A percentile compares a stretch with the other conserved stretches of the same genome.
These are phyloP conservation scores for Juncus effusus DNA, from an alignment of 176 grass and related monocot genomes.

Conservation along the genomic window DNA sequence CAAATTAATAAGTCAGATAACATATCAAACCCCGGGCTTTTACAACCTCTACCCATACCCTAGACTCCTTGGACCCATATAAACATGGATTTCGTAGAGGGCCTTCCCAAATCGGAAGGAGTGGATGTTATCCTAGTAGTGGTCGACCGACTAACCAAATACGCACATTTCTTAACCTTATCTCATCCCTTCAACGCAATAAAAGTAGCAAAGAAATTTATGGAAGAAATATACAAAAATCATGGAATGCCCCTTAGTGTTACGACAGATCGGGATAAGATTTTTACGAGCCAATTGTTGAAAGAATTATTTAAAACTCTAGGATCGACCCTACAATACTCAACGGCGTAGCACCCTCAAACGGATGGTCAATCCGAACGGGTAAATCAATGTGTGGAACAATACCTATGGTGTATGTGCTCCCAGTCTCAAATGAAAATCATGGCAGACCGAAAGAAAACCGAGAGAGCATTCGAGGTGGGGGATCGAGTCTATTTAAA, in stretches of 20 bases:
- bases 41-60: too few relatives aligned
- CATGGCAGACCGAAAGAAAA: neutral
- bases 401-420: neutral
- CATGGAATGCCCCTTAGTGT: conserved; percentile 1
- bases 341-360: neutral
- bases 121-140: neutral
- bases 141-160: neutral
- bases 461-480: neutral
- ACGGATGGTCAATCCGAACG: neutral
- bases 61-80: neutral
- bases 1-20: conserved; percentile 6
- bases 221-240: neutral
- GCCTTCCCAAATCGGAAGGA: neutral
- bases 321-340: neutral
- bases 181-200: neutral
- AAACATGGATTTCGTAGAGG: conserved; percentile 5
- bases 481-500: neutral
- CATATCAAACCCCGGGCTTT: neutral
- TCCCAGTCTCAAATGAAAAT: neutral
- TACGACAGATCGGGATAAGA: neutral
- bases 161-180: conserved; percentile 2
- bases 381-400: conserved; percentile 1
- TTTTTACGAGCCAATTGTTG: conserved; percentile 10
- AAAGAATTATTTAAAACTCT: neutral
- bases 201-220: too few relatives aligned